Conservation (phyloP, 2,329 filamentous ascomycete genomes). For the Colletotrichum sidae region DNA sequence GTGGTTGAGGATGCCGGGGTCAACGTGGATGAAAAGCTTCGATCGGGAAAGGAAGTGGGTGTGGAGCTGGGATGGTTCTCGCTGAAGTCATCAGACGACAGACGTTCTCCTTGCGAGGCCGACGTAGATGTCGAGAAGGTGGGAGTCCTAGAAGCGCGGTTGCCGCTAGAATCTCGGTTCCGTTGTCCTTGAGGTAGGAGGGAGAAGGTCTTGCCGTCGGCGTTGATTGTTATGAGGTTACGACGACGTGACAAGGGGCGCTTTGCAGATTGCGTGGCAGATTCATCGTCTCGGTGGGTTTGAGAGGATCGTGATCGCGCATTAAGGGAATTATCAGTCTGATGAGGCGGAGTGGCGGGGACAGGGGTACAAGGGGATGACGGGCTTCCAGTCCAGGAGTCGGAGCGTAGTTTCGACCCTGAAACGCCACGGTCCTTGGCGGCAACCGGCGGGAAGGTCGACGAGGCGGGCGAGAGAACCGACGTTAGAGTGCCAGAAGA, state of each 20-base stretch:
- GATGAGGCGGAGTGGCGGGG: conserved; percentile 51
- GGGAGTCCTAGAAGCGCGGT: conserved; percentile 51
- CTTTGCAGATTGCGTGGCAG: conserved; percentile 40
- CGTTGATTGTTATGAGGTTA: conserved; percentile 62
- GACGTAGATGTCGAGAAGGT: conserved; percentile 59
- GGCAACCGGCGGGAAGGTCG: conserved; percentile 50
- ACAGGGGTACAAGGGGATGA: conserved; percentile 51
- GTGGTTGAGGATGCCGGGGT: conserved; percentile 49
- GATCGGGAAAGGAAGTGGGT: conserved; percentile 60
- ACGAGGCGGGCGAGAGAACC: conserved; percentile 30
- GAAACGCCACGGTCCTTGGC: conserved; percentile 56
- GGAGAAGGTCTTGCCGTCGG: conserved; percentile 69
- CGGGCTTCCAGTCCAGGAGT: conserved; percentile 46
- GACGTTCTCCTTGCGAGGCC: conserved; percentile 59
- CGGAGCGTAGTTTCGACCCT: conserved; percentile 55
- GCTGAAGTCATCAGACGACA: conserved; percentile 60
- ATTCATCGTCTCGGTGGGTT: conserved; percentile 35
- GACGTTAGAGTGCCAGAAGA: conserved; percentile 41
- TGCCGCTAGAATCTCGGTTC: conserved; percentile 13
- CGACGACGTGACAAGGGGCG: conserved; percentile 53
- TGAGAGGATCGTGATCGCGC: conserved; percentile 44
- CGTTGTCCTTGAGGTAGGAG: conserved; percentile 51
- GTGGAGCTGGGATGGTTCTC: conserved; percentile 62
- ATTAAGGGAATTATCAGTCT: conserved; percentile 54
- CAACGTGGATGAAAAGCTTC: conserved; percentile 50